Percentiles rank a stretch among this genome's conserved stretches.
phyloP scores from a whole-genome alignment of 345 rosid genomes.

The Brassica rapa region DNA sequence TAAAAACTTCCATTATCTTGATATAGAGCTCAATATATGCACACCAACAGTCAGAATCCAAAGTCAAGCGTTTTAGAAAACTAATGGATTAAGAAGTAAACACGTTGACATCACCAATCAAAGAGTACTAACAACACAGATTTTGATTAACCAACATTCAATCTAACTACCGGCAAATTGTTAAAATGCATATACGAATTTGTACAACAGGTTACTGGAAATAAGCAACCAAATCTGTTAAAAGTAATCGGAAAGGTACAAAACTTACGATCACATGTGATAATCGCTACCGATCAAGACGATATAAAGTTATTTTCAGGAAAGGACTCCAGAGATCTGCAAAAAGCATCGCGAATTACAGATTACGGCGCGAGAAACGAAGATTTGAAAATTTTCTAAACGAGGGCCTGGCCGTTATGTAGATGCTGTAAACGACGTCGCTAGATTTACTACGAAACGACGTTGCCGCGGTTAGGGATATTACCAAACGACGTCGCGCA shows the following conservation, averaged over 20 bases:
- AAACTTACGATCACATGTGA: not conserved
- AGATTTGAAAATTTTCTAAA: slow-evolving; percentile 19
- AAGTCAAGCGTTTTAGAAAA: not conserved
- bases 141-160: not conserved
- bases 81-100: not conserved
- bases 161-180: not conserved
- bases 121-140: not conserved
- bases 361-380: slow-evolving; percentile 31
- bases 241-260: slow-evolving; percentile 2
- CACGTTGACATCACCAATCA: not conserved
- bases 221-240: not conserved
- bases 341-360: not conserved
- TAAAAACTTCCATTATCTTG: no score
- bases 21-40: no score
- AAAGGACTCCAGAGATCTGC: not conserved
- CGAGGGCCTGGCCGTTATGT: no score
- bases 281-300: not conserved
- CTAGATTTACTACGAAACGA: not conserved
- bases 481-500: no score
- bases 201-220: not conserved
- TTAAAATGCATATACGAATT: slow-evolving; percentile 14
- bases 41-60: not conserved
- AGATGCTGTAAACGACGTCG: not conserved
- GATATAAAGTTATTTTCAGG: not conserved
- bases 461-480: no score